A percentile compares a stretch with the other conserved stretches of the same genome.
Evolutionary conservation across 2,329 filamentous ascomycete species (phyloP).

Genomic region (Alternaria rosae): DNA sequence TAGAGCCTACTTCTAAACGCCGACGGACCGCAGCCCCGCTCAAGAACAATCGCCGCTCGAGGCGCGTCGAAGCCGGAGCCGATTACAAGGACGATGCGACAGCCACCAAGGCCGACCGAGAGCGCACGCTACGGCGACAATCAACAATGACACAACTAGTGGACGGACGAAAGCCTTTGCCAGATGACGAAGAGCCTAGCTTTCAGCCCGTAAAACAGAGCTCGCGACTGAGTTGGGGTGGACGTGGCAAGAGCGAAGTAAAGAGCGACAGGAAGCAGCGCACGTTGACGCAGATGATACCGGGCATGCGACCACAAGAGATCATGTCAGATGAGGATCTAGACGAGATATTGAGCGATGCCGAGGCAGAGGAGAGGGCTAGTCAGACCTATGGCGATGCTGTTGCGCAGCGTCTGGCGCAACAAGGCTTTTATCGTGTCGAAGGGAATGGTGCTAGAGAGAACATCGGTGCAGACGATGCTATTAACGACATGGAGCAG

Average conservation of each 20-base stretch:
- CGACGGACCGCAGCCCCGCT: slow-evolving; percentile 15
- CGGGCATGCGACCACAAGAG: slow-evolving; percentile 28
- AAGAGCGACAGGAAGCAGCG: slow-evolving; percentile 34
- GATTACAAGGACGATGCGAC: slow-evolving; percentile 8
- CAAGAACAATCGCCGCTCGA: slow-evolving; percentile 9
- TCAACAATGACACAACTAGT: slow-evolving; percentile 48
- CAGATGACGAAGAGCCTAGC: slow-evolving; percentile 28
- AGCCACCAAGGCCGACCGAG: slow-evolving; percentile 1
- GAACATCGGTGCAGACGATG: background rate
- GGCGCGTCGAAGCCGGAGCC: slow-evolving; percentile 1
- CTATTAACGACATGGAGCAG: background rate
- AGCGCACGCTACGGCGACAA: slow-evolving; percentile 33
- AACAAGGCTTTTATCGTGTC: slow-evolving; percentile 23
- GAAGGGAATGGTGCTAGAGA: background rate
- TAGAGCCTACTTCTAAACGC: slow-evolving; percentile 26
- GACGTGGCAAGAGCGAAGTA: slow-evolving; percentile 13
- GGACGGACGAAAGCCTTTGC: slow-evolving; percentile 31
- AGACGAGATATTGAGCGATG: slow-evolving; percentile 24
- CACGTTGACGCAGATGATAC: slow-evolving; percentile 48
- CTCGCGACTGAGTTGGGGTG: slow-evolving; percentile 31
- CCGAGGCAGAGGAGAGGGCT: slow-evolving; percentile 22
- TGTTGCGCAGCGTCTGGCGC: slow-evolving; percentile 26
- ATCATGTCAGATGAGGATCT: slow-evolving; percentile 29
- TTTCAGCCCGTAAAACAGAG: slow-evolving; percentile 33
- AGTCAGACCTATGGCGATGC: slow-evolving; percentile 19